Conservation (phyloP, 306 rosid species). For the Arachis hypogaea region DNA sequence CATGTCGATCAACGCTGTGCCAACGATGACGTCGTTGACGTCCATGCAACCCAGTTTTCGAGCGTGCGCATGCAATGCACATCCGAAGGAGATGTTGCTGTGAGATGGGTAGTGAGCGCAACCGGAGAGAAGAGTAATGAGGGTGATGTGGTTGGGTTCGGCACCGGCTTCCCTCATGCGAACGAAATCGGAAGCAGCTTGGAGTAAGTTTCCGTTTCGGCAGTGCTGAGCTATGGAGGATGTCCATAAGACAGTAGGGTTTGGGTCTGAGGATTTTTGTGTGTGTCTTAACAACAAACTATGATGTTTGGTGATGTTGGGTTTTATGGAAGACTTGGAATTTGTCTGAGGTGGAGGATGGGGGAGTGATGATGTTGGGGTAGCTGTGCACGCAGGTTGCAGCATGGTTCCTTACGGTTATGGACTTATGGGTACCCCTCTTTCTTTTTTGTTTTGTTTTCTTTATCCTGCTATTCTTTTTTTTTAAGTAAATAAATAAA, state of each 20-base stretch:
- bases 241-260: slow-evolving; percentile 72
- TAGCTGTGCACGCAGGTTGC: slow-evolving; percentile 40
- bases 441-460: too few species aligned
- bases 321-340: slow-evolving; percentile 32
- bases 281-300: slow-evolving; percentile 33
- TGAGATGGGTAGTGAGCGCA: slow-evolving; percentile 61
- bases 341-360: slow-evolving; percentile 43
- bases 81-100: slow-evolving; percentile 47
- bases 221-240: slow-evolving; percentile 71
- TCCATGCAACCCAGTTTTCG: slow-evolving; percentile 57
- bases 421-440: too few species aligned
- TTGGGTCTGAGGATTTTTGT: slow-evolving; percentile 44
- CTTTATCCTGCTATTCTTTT: too few species aligned
- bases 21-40: slow-evolving; percentile 67
- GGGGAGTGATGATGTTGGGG: slow-evolving; percentile 40
- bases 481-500: too few species aligned
- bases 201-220: slow-evolving; percentile 57
- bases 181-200: slow-evolving; percentile 63
- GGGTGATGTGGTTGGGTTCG: slow-evolving; percentile 74
- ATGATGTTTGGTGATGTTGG: slow-evolving; percentile 32
- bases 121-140: slow-evolving; percentile 74
- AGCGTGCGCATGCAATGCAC: slow-evolving; percentile 59
- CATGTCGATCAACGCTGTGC: slow-evolving; percentile 80
- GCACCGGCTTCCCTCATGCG: slow-evolving; percentile 65
- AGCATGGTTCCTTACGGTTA: slow-evolving; percentile 39